A percentile compares a stretch with the other conserved stretches of the same genome.
These are phyloP conservation scores for Suillus plorans DNA, from an alignment of 768 basidiomycete species.

Conservation along the genomic window DNA sequence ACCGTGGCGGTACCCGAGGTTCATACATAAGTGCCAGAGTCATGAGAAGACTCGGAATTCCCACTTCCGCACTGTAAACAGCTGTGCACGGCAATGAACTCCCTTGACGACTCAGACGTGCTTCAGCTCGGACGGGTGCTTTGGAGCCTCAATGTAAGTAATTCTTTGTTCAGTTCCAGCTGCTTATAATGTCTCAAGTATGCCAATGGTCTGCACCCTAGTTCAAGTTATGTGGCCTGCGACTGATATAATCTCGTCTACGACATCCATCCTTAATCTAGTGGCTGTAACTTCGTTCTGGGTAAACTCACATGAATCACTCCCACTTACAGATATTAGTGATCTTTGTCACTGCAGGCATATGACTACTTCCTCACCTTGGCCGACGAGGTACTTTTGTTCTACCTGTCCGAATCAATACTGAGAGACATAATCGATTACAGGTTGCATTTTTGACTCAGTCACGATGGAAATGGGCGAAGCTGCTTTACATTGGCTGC, in stretches of 20 bases:
- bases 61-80: neutral
- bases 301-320: neutral
- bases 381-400: conserved; percentile 2
- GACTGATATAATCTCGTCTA: neutral
- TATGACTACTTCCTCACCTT: conserved; percentile 6
- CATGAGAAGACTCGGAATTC: neutral
- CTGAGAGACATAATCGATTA: neutral
- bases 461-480: conserved; percentile 1
- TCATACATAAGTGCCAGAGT: neutral
- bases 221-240: neutral
- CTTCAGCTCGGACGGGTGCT: neutral
- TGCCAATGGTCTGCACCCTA: neutral
- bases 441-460: conserved; percentile 2
- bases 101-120: too few species aligned
- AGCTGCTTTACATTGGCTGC: conserved; percentile 13
- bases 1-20: neutral
- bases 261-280: neutral
- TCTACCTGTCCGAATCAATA: neutral
- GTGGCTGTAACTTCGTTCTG: conserved; percentile 1
- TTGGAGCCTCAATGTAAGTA: neutral
- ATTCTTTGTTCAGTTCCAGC: neutral
- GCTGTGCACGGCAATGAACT: neutral
- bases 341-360: neutral
- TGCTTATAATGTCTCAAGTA: neutral
- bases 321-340: neutral